phyloP scores from a whole-genome alignment of 176 grass and related monocot species.

The Pontederia crassipes region DNA sequence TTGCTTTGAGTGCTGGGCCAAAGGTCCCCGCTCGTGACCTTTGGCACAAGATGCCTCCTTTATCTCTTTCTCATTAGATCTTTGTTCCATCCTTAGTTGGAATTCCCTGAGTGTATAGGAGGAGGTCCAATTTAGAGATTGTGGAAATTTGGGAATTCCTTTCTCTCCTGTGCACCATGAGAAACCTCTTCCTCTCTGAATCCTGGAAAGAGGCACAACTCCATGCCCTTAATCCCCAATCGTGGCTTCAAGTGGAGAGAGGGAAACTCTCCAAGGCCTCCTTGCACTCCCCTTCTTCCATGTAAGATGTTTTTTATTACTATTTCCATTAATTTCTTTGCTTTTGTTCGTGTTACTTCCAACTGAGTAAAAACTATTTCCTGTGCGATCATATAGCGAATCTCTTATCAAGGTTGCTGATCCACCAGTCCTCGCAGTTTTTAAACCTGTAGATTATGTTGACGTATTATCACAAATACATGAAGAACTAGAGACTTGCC shows the following conservation, averaged over 20 bases:
- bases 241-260: constrained; percentile 93
- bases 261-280: constrained; percentile 61
- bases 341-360: not conserved
- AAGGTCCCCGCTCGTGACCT: no score
- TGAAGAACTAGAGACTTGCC: constrained; percentile 66
- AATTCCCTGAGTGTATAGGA: not conserved
- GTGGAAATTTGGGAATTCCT: constrained; percentile 91
- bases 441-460: constrained; percentile 82
- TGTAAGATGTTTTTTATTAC: constrained; percentile 35
- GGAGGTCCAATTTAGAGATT: constrained; percentile 13
- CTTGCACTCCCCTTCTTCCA: constrained; percentile 69
- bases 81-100: not conserved
- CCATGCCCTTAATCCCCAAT: constrained; percentile 66
- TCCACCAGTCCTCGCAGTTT: constrained; percentile 48
- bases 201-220: constrained; percentile 64
- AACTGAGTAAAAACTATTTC: not conserved
- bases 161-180: constrained; percentile 91
- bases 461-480: constrained; percentile 71
- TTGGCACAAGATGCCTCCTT: not conserved
- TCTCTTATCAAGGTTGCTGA: constrained; percentile 86
- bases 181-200: constrained; percentile 70
- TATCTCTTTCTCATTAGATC: not conserved
- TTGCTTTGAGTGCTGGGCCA: no score
- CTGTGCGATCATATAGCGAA: constrained; percentile 38
- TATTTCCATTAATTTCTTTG: not conserved